Evolutionary conservation across 345 rosid genomes (phyloP).

Genomic region (Eutrema japonicum): DNA sequence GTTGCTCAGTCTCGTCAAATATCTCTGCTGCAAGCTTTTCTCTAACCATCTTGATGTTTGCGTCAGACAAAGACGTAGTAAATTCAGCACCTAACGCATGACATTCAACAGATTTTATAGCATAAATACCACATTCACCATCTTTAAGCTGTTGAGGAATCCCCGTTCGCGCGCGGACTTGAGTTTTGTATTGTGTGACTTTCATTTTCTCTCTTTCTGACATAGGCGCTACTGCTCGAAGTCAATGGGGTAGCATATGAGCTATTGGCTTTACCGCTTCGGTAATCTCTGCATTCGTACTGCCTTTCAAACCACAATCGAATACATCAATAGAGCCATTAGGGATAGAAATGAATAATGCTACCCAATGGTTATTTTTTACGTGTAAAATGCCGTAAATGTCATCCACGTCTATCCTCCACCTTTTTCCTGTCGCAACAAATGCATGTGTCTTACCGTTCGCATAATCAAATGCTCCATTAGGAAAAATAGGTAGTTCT

Average conservation of each 20-base stretch:
- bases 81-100: background rate
- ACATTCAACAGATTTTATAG: background rate
- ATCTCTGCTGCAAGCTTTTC: background rate
- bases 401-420: too few relatives aligned
- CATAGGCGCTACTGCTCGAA: background rate
- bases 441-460: too few relatives aligned
- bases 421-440: too few relatives aligned
- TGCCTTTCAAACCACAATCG: background rate
- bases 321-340: conserved; percentile 17
- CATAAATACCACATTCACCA: background rate
- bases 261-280: conserved; percentile 3
- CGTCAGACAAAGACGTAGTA: background rate
- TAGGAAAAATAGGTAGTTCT: too few relatives aligned
- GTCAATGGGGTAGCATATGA: conserved; percentile 22
- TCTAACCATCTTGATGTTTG: background rate
- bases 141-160: conserved; percentile 4
- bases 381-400: too few relatives aligned
- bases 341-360: too few relatives aligned
- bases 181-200: background rate
- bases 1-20: background rate
- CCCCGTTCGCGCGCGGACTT: background rate
- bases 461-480: too few relatives aligned
- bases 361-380: too few relatives aligned
- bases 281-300: background rate
- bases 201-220: conserved; percentile 8